Percentiles rank a stretch among this genome's conserved stretches.
phyloP scores from a whole-genome alignment of 1,284 basidiomycete species.

The Fomitopsis palustris region DNA sequence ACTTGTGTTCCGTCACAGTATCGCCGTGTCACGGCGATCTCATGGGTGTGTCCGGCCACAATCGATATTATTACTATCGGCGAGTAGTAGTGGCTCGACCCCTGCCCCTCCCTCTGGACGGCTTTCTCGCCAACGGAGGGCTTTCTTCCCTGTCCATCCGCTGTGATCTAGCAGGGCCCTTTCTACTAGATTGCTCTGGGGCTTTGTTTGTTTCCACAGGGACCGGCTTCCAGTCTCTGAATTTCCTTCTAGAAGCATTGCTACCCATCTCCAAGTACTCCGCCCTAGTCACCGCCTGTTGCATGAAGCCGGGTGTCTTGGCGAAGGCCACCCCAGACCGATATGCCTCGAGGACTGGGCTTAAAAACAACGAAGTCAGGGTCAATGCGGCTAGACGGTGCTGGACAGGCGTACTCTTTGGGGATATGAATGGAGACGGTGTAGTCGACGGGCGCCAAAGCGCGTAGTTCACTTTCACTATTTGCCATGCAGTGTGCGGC shows the following conservation, averaged over 20 bases:
- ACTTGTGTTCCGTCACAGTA: too few relatives aligned
- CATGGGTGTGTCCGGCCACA: too few relatives aligned
- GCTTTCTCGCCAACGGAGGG: slow-evolving; percentile 1
- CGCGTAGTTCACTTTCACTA: slow-evolving; percentile 67
- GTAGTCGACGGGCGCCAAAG: slow-evolving; percentile 76
- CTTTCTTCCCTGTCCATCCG: slow-evolving; percentile 10
- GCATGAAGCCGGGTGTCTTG: slow-evolving; percentile 46
- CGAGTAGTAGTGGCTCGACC: slow-evolving; percentile 3
- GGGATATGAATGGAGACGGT: slow-evolving; percentile 72
- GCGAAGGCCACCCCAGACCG: slow-evolving; percentile 63
- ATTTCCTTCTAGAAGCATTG: slow-evolving; percentile 68
- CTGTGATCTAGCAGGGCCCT: slow-evolving; percentile 16
- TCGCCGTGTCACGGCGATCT: too few relatives aligned
- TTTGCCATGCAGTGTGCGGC: neutral
- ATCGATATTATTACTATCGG: too few relatives aligned
- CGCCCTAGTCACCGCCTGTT: slow-evolving; percentile 62
- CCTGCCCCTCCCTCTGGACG: slow-evolving; percentile 1
- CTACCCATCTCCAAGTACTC: slow-evolving; percentile 84
- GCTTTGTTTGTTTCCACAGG: slow-evolving; percentile 16
- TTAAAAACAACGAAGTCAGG: slow-evolving; percentile 26
- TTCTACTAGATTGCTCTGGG: slow-evolving; percentile 15
- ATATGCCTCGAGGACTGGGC: slow-evolving; percentile 76
- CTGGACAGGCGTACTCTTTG: slow-evolving; percentile 53
- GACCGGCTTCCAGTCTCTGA: slow-evolving; percentile 42
- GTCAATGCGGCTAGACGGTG: neutral